These are phyloP conservation scores for Ephemerocybe angulata DNA, from an alignment of 768 basidiomycete genomes.

Conservation along the genomic window DNA sequence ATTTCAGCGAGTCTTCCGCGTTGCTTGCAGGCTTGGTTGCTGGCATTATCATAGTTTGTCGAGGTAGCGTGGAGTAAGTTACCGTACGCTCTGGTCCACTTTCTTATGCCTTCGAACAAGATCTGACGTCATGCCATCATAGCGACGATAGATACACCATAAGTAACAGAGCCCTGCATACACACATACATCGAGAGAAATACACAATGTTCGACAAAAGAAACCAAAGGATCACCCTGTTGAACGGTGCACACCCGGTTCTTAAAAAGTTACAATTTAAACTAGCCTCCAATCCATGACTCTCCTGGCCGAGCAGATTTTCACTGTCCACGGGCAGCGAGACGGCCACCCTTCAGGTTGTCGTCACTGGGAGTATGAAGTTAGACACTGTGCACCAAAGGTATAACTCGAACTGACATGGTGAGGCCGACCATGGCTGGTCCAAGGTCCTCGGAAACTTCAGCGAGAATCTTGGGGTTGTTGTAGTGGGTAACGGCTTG, in stretches of 20 bases:
- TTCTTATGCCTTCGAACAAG: no score
- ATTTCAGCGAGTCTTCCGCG: conserved; percentile 29
- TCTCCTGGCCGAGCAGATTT: neutral
- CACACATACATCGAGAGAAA: neutral
- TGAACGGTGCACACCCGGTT: neutral
- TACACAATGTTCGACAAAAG: neutral
- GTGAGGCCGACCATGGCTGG: conserved; percentile 91
- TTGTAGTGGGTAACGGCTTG: conserved; percentile 97
- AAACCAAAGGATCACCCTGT: neutral
- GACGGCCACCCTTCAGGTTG: conserved; percentile 66
- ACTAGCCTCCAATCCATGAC: no score
- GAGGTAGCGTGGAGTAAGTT: conserved; percentile 1
- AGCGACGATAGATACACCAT: neutral
- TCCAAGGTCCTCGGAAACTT: conserved; percentile 85
- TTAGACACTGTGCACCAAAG: neutral
- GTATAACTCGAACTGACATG: conserved; percentile 52
- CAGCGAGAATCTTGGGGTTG: conserved; percentile 88
- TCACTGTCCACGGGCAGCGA: conserved; percentile 59
- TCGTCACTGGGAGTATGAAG: conserved; percentile 43
- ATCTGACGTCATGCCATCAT: neutral
- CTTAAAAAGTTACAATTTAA: neutral
- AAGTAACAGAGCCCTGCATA: neutral
- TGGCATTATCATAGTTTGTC: conserved; percentile 9
- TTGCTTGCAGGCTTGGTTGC: conserved; percentile 13
- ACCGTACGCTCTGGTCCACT: no score